These are phyloP conservation scores for Microbotryum lychnidis-dioicae DNA, from an alignment of 1,284 basidiomycete species.

Conservation along the genomic window DNA sequence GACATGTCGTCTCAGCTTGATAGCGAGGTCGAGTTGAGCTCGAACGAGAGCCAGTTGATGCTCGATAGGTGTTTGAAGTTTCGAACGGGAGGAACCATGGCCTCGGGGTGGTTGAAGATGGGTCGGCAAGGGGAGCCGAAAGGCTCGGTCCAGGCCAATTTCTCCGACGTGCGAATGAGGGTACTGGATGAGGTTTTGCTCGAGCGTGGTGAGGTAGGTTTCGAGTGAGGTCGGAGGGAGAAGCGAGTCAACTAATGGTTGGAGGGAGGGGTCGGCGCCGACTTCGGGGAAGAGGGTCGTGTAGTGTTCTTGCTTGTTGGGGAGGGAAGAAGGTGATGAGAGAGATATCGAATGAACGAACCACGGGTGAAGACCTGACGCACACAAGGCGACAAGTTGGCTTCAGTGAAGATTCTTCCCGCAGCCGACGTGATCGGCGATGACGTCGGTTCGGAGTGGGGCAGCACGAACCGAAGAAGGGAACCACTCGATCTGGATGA, in stretches of 20 bases:
- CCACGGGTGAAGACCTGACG: constrained; percentile 74
- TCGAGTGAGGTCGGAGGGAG: constrained; percentile 56
- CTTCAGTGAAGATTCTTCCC: background rate
- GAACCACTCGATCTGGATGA: constrained; percentile 28
- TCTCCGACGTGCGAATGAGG: constrained; percentile 69
- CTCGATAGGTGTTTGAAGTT: constrained; percentile 59
- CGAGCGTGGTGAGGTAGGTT: constrained; percentile 51
- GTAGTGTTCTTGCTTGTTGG: constrained; percentile 58
- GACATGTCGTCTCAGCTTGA: constrained; percentile 59
- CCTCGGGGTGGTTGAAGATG: constrained; percentile 14
- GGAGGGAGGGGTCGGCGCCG: background rate
- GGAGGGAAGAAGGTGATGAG: constrained; percentile 23
- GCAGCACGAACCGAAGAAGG: constrained; percentile 41
- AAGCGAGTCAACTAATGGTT: constrained; percentile 6
- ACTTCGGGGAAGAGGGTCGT: constrained; percentile 48
- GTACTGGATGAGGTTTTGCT: constrained; percentile 50
- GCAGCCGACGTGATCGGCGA: background rate
- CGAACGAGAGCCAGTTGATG: constrained; percentile 67
- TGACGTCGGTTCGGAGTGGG: background rate
- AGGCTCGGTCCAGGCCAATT: constrained; percentile 67
- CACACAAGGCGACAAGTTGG: background rate
- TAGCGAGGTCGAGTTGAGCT: constrained; percentile 64
- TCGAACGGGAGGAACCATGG: constrained; percentile 41
- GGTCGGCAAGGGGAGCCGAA: constrained; percentile 51
- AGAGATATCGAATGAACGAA: constrained; percentile 62